A percentile compares a stretch with the other conserved stretches of the same genome.
phyloP scores from a whole-genome alignment of 129 eudicot genomes.

The Flaveria ramosissima region DNA sequence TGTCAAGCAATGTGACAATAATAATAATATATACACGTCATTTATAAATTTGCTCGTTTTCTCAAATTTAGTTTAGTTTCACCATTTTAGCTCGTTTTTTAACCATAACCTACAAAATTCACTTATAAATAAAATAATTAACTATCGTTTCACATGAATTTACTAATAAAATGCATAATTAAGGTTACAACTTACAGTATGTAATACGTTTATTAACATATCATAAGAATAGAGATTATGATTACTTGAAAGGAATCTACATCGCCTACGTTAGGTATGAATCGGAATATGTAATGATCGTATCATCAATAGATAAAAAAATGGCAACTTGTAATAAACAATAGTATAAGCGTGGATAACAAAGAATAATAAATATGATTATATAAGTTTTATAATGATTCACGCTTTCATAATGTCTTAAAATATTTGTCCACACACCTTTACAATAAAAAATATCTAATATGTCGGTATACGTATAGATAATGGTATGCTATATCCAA shows the following conservation, averaged over 20 bases:
- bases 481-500: not conserved
- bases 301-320: not conserved
- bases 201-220: too few species aligned
- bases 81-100: too few species aligned
- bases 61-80: too few species aligned
- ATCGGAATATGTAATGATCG: not conserved
- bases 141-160: too few species aligned
- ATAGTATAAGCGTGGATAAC: too few species aligned
- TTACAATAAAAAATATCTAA: not conserved
- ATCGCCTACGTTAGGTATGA: not conserved
- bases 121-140: too few species aligned
- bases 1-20: too few species aligned
- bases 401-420: not conserved
- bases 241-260: not conserved
- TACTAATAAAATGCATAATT: too few species aligned
- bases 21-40: too few species aligned
- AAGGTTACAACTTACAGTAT: too few species aligned
- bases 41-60: too few species aligned
- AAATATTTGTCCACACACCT: not conserved
- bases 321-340: not conserved
- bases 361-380: not conserved
- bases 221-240: not conserved
- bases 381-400: slow-evolving; percentile 1
- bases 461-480: not conserved
- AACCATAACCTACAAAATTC: too few species aligned